Conservation (phyloP, 2,329 filamentous ascomycete genomes). For the Pezicula radicicola region DNA sequence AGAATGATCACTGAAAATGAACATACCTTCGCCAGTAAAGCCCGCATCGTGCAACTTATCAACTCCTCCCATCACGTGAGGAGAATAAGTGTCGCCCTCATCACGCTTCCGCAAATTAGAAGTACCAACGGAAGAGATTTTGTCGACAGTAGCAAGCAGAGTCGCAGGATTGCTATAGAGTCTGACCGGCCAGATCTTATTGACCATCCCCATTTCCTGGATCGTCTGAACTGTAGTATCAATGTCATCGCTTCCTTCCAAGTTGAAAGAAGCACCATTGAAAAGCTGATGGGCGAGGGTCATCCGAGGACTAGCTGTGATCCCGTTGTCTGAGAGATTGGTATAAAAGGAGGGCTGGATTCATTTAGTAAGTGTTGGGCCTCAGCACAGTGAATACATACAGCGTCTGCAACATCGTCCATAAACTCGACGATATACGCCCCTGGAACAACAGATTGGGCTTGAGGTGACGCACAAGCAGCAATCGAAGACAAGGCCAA, state of each 20-base stretch:
- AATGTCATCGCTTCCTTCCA: background rate
- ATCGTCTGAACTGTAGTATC: background rate
- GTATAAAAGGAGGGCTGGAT: background rate
- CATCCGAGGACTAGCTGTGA: background rate
- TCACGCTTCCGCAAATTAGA: background rate
- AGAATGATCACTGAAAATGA: slow-evolving; percentile 34
- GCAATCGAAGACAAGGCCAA: background rate
- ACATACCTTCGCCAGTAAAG: slow-evolving; percentile 42
- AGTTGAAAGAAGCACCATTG: background rate
- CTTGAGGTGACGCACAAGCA: background rate
- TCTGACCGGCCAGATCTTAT: slow-evolving; percentile 1
- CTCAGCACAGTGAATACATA: background rate
- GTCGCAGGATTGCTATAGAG: background rate
- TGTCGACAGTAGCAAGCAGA: background rate
- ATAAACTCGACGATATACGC: slow-evolving; percentile 1
- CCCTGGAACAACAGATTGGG: background rate
- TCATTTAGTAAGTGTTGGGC: background rate
- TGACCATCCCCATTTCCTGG: background rate
- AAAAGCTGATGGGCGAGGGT: background rate
- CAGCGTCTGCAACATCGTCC: background rate
- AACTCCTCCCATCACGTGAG: slow-evolving; percentile 21
- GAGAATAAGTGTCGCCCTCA: background rate
- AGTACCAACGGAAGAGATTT: background rate
- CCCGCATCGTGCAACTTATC: slow-evolving; percentile 39
- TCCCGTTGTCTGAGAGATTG: background rate